Evolutionary conservation across 192 early-diverging fungal genomes (phyloP).

Genomic region (Dispira parvispora): DNA sequence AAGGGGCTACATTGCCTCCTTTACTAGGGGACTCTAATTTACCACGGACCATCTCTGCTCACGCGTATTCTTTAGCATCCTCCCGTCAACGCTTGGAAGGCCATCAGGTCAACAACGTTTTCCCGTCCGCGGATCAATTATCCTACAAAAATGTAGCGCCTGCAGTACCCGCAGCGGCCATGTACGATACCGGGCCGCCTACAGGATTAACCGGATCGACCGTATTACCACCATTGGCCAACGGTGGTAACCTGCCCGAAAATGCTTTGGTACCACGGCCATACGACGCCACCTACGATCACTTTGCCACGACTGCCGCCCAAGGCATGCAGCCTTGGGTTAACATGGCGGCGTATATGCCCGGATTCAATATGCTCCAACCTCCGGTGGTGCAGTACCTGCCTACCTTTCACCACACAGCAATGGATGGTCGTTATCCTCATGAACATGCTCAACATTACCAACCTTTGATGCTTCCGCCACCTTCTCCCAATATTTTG

Average conservation of each 20-base stretch:
- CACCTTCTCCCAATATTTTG: constrained; percentile 30
- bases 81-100: too few species aligned
- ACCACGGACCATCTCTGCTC: too few species aligned
- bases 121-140: neutral
- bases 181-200: neutral
- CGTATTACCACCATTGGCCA: neutral
- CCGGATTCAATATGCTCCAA: neutral
- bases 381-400: neutral
- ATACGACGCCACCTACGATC: constrained; percentile 5
- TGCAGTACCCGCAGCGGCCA: neutral
- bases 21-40: too few species aligned
- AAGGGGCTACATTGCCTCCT: too few species aligned
- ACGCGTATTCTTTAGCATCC: too few species aligned
- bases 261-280: neutral
- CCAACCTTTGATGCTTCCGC: constrained; percentile 29
- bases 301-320: constrained; percentile 11
- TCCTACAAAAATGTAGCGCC: neutral
- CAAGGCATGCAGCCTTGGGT: neutral
- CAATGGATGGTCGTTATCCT: neutral
- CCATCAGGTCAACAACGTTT: neutral
- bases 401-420: constrained; percentile 1
- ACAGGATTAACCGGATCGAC: neutral
- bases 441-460: neutral
- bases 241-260: neutral
- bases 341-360: too few species aligned